Conservation (phyloP, 2,329 filamentous ascomycete genomes). For the Ophiocordyceps robertsii region DNA sequence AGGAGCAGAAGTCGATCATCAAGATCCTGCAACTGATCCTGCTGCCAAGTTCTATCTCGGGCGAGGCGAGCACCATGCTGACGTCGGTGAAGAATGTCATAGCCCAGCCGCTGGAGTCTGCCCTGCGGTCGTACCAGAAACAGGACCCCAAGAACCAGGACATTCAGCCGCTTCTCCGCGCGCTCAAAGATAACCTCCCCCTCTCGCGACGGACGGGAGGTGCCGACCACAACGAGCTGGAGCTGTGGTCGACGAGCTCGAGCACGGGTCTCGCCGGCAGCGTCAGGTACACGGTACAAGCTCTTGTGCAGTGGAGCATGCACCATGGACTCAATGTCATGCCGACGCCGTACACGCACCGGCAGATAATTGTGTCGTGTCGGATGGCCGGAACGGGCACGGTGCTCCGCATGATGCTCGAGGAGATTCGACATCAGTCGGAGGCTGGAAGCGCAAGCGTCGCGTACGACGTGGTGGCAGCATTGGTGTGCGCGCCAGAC, state of each 20-base stretch:
- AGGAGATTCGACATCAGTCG: constrained; percentile 52
- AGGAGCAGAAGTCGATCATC: constrained; percentile 54
- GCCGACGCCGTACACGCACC: constrained; percentile 58
- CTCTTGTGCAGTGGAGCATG: constrained; percentile 53
- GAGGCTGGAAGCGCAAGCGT: constrained; percentile 44
- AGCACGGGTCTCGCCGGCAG: constrained; percentile 42
- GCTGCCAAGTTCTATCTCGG: constrained; percentile 55
- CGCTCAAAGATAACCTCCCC: constrained; percentile 46
- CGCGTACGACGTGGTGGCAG: constrained; percentile 55
- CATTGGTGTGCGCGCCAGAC: constrained; percentile 56
- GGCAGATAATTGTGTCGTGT: constrained; percentile 48
- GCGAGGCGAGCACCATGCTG: constrained; percentile 59
- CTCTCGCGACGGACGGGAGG: constrained; percentile 47
- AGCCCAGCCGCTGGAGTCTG: constrained; percentile 53
- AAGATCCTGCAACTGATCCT: constrained; percentile 61
- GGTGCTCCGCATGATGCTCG: constrained; percentile 48
- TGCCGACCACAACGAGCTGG: constrained; percentile 52
- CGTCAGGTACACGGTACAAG: constrained; percentile 47
- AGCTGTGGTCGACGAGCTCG: constrained; percentile 47
- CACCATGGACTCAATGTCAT: constrained; percentile 39
- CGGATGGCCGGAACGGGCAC: constrained; percentile 48
- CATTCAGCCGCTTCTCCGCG: constrained; percentile 54
- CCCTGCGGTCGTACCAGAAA: constrained; percentile 52
- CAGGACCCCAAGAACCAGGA: constrained; percentile 55
- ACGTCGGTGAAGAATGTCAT: constrained; percentile 58